Evolutionary conservation across 257 asterid species (phyloP), one percentile per base, ranked within the genome.

Genomic region (Solanum tarapatanum): DNA sequence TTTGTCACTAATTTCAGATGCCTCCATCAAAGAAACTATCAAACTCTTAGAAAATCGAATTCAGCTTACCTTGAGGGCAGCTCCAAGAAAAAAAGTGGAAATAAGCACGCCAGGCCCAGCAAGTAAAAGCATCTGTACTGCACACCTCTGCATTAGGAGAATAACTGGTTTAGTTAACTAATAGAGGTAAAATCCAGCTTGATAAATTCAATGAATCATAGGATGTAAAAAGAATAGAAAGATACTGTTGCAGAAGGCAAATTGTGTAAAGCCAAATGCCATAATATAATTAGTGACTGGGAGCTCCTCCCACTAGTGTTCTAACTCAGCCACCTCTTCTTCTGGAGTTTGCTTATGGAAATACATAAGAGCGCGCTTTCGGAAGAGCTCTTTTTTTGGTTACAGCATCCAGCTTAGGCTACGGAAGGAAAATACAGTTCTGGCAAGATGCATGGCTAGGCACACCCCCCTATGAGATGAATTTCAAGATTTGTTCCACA

Each of bases 71-170:
- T 97, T 95, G 79, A 97, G 76, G 41, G 93, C 95, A 83, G 95
- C 89, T 90, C 99, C 99, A 87, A 97, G 94, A 89, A 84, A 93
- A 91, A 94, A 94, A 84, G 99, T 97, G 74, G 99, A 97, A 87
- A 97, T 91, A 89, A 97, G 94, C 32, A 97, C 99, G 41, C 99
- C 99, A 74, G 99, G 99, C 86, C 96, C 99, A 90, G 99, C 99
- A 91, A 97, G 98, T 86, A 97, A 88, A 88, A 95, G 21, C 96
- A 97, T 97, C 93, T 97, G 99, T 90, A 91, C 87, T 72, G 94
- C 89, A 90, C 99, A 97, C 90, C 98, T 93, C 99, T 97, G 94
- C 88, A 90, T 87, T 83, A 37, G 36, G 80, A 82, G 69, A 82
- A 80, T 45, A 28, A 82, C 85, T 82, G 19, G 37, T 82, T 82